Percentiles rank a stretch among this genome's conserved stretches.
phyloP scores from a whole-genome alignment of 768 basidiomycete genomes.

The Trametes punicea region DNA sequence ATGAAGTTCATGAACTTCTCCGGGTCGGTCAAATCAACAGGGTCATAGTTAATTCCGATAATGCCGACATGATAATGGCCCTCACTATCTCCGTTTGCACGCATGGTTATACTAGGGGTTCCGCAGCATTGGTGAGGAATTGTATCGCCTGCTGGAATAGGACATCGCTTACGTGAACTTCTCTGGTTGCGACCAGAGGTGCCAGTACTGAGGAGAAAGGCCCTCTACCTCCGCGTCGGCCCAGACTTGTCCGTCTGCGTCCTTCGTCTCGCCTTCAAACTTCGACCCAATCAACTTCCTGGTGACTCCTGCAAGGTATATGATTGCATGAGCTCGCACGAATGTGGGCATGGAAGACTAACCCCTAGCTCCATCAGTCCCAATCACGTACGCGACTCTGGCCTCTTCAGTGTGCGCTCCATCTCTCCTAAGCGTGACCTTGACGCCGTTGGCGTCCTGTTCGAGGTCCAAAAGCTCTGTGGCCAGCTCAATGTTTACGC shows the following conservation, averaged over 20 bases:
- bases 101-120: slow-evolving; percentile 18
- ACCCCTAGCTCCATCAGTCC: slow-evolving; percentile 41
- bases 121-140: too few species aligned
- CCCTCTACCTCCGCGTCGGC: slow-evolving; percentile 40
- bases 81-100: slow-evolving; percentile 2
- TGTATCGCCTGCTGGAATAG: too few species aligned
- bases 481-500: slow-evolving; percentile 33
- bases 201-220: slow-evolving; percentile 24
- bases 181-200: slow-evolving; percentile 20
- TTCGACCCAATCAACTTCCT: slow-evolving; percentile 40
- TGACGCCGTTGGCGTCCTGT: slow-evolving; percentile 33
- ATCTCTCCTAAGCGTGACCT: slow-evolving; percentile 26
- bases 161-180: slow-evolving; percentile 9
- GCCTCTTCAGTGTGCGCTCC: slow-evolving; percentile 24
- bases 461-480: slow-evolving; percentile 35
- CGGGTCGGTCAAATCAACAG: slow-evolving; percentile 22
- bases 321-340: not conserved
- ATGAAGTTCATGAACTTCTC: slow-evolving; percentile 31
- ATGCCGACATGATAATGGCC: slow-evolving; percentile 2
- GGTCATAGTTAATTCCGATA: slow-evolving; percentile 7
- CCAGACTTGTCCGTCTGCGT: slow-evolving; percentile 26
- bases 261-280: slow-evolving; percentile 40
- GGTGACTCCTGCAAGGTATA: slow-evolving; percentile 29
- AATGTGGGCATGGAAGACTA: not conserved
- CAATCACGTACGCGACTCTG: slow-evolving; percentile 36